Conservation (phyloP, 345 rosid species). For the Euphorbia tirucalli region DNA sequence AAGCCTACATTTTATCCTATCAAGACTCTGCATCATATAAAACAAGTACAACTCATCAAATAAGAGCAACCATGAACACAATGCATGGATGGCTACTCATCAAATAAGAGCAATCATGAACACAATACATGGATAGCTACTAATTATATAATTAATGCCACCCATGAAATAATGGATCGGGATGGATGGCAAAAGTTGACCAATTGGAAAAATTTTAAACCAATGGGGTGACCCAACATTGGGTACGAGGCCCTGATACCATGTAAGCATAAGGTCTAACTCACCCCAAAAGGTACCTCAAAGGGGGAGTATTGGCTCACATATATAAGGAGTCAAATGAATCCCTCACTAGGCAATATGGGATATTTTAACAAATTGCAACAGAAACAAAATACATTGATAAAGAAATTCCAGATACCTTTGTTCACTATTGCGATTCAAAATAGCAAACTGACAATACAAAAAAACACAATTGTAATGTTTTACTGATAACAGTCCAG, state of each 20-base stretch:
- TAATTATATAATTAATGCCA: too few relatives aligned
- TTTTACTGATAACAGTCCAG: slow-evolving; percentile 7
- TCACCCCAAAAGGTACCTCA: too few relatives aligned
- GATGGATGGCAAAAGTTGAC: too few relatives aligned
- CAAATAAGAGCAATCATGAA: neutral
- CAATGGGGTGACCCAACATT: too few relatives aligned
- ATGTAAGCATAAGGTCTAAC: too few relatives aligned
- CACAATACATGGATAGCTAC: too few relatives aligned
- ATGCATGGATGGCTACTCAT: neutral
- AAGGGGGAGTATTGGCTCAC: too few relatives aligned
- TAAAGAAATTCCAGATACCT: neutral
- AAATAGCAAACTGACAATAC: neutral
- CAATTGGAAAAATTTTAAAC: too few relatives aligned
- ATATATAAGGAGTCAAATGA: neutral
- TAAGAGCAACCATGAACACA: slow-evolving; percentile 11
- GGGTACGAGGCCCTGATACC: too few relatives aligned
- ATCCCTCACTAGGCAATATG: neutral
- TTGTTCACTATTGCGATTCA: neutral
- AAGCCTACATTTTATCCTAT: slow-evolving; percentile 94
- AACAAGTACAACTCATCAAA: slow-evolving; percentile 20
- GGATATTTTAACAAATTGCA: neutral
- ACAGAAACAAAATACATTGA: neutral
- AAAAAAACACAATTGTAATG: neutral
- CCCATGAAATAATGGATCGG: too few relatives aligned
- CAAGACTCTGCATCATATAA: slow-evolving; percentile 71